Conservation (phyloP, 2,329 filamentous ascomycete species). For the Paecilomyces formosus region DNA sequence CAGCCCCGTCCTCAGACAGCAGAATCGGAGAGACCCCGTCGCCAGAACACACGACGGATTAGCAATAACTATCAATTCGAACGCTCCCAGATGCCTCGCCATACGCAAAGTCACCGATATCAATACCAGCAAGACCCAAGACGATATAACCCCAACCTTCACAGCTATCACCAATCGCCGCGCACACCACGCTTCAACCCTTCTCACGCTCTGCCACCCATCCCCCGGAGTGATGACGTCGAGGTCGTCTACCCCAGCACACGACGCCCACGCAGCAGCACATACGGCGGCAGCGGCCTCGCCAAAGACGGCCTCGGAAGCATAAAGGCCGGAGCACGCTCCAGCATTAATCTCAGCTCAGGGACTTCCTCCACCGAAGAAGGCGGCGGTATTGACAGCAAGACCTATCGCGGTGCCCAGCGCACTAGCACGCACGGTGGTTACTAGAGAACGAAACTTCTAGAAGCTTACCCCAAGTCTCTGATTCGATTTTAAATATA, state of each 20-base stretch:
- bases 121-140: slow-evolving; percentile 14
- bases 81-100: slow-evolving; percentile 14
- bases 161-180: slow-evolving; percentile 10
- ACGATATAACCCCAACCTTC: slow-evolving; percentile 9
- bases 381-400: slow-evolving; percentile 11
- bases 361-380: slow-evolving; percentile 4
- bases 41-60: slow-evolving; percentile 8
- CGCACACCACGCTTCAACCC: slow-evolving; percentile 9
- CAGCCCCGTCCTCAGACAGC: slow-evolving; percentile 1
- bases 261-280: slow-evolving; percentile 26
- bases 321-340: slow-evolving; percentile 20
- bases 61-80: slow-evolving; percentile 17
- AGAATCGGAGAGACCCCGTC: slow-evolving; percentile 4
- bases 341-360: slow-evolving; percentile 18
- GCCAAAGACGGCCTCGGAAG: slow-evolving; percentile 16
- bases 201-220: slow-evolving; percentile 12
- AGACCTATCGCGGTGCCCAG: slow-evolving; percentile 23
- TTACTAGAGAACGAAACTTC: not conserved
- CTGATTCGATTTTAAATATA: not conserved
- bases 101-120: slow-evolving; percentile 17
- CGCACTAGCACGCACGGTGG: slow-evolving; percentile 18
- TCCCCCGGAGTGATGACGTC: slow-evolving; percentile 22
- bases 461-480: not conserved
- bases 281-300: slow-evolving; percentile 15
- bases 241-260: slow-evolving; percentile 27